A percentile compares a stretch with the other conserved stretches of the same genome.
Conservation (phyloP, 768 basidiomycete species). For the Leccinum variicolor region DNA sequence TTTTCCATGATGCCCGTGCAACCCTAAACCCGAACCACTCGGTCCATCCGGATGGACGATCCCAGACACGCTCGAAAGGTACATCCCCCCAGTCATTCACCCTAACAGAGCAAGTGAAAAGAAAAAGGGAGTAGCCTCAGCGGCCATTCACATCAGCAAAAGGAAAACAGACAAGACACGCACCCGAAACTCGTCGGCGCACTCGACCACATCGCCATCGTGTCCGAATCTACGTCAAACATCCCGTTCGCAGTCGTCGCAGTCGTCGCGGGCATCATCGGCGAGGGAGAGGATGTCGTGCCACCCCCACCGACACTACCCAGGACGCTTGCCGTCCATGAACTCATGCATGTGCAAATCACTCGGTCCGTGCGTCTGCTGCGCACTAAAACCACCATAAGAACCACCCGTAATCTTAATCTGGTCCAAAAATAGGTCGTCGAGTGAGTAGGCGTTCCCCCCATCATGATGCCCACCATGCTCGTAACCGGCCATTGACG, state of each 20-base stretch:
- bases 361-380: not conserved
- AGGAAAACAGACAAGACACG: constrained; percentile 24
- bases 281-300: no score
- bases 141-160: not conserved
- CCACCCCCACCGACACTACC: no score
- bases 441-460: constrained; percentile 14
- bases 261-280: no score
- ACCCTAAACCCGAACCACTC: not conserved
- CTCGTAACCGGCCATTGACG: constrained; percentile 1
- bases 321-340: no score
- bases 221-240: constrained; percentile 7
- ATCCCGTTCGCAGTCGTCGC: no score
- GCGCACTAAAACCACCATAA: constrained; percentile 3
- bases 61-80: constrained; percentile 32
- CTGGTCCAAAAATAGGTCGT: constrained; percentile 22
- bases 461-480: not conserved
- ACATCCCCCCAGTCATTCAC: constrained; percentile 40
- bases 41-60: constrained; percentile 17
- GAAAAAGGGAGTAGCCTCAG: not conserved
- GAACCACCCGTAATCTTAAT: constrained; percentile 11
- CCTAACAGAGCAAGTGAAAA: constrained; percentile 14
- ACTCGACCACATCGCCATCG: constrained; percentile 60
- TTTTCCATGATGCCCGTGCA: not conserved
- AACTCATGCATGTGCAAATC: no score
- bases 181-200: constrained; percentile 62